phyloP scores from a whole-genome alignment of 306 rosid species.

The Alnus glutinosa region DNA sequence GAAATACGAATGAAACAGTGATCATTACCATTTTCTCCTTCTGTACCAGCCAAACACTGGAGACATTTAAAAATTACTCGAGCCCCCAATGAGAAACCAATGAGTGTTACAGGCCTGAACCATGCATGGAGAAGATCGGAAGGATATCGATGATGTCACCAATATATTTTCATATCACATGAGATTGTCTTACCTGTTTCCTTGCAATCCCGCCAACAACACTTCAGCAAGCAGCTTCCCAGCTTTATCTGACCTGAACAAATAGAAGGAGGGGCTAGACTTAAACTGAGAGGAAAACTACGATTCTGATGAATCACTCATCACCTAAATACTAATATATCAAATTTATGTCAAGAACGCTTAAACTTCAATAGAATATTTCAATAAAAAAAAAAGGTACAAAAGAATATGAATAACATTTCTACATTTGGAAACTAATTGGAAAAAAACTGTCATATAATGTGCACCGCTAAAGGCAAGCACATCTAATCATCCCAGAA shows the following conservation, averaged over 20 bases:
- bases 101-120: constrained; percentile 70
- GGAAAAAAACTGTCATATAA: background rate
- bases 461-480: background rate
- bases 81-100: constrained; percentile 69
- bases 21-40: constrained; percentile 55
- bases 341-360: constrained; percentile 9
- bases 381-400: background rate
- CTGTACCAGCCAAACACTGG: constrained; percentile 43
- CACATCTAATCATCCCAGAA: background rate
- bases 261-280: constrained; percentile 16
- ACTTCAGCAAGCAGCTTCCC: constrained; percentile 70
- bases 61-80: constrained; percentile 72
- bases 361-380: constrained; percentile 5
- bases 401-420: background rate
- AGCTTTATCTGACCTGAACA: constrained; percentile 66
- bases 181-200: constrained; percentile 57
- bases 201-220: constrained; percentile 54
- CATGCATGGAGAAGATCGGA: constrained; percentile 34
- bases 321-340: constrained; percentile 10
- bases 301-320: constrained; percentile 2
- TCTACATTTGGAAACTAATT: background rate
- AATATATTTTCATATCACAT: constrained; percentile 23
- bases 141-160: constrained; percentile 20
- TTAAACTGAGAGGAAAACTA: constrained; percentile 19
- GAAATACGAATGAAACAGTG: constrained; percentile 17